These are phyloP conservation scores for Vanrija humicola DNA, from an alignment of 1,284 basidiomycete species.

Conservation along the genomic window DNA sequence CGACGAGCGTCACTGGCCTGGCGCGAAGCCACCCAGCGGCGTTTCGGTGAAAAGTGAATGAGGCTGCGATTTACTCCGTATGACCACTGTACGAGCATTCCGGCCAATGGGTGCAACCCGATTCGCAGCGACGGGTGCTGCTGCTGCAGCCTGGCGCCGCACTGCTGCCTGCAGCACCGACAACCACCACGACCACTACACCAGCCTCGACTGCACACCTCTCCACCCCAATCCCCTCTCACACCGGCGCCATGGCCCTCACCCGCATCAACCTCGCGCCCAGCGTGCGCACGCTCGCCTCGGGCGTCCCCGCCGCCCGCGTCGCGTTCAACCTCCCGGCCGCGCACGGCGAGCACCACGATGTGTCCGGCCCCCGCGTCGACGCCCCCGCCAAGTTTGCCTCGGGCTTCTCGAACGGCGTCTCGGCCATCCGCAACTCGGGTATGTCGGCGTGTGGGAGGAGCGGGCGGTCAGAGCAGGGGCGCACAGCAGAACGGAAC, in stretches of 20 bases:
- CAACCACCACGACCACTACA: neutral
- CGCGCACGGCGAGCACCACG: slow-evolving; percentile 56
- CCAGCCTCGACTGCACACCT: slow-evolving; percentile 34
- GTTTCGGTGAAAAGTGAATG: too few relatives aligned
- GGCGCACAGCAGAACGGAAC: too few relatives aligned
- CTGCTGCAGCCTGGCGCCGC: neutral
- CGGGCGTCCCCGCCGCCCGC: slow-evolving; percentile 93
- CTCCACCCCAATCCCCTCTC: neutral
- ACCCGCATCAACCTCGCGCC: slow-evolving; percentile 66
- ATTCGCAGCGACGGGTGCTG: neutral
- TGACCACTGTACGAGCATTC: neutral
- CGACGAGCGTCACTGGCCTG: neutral
- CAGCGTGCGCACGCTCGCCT: slow-evolving; percentile 70
- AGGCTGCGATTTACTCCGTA: neutral
- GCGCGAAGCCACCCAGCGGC: neutral
- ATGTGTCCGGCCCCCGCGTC: slow-evolving; percentile 55
- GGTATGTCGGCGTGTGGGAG: too few relatives aligned
- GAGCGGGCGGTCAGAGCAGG: too few relatives aligned
- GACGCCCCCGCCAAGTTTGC: slow-evolving; percentile 67
- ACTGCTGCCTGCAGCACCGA: neutral
- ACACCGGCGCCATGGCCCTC: slow-evolving; percentile 28
- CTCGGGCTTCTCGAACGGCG: slow-evolving; percentile 46
- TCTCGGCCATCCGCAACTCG: slow-evolving; percentile 52
- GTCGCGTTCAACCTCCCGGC: slow-evolving; percentile 81
- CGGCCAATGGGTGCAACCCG: neutral